Percentiles rank a stretch among this genome's conserved stretches.
Evolutionary conservation across 352 stramenopile genomes (phyloP).

Genomic region (Phytophthora hibernalis): DNA sequence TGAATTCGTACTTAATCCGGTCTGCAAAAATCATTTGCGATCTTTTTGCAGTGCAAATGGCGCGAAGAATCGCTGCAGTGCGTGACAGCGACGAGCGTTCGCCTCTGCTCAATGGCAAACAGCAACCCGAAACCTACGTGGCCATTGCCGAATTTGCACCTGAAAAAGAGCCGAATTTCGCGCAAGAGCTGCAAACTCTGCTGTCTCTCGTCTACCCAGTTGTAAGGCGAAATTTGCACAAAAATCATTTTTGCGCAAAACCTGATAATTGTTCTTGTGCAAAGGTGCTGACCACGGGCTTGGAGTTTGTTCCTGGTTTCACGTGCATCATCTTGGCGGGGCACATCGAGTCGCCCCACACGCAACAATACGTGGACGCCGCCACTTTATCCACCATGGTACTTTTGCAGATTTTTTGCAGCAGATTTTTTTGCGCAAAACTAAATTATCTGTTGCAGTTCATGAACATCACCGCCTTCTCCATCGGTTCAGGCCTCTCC

Average conservation of each 20-base stretch:
- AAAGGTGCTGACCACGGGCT: conserved; percentile 49
- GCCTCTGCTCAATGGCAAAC: conserved; percentile 23
- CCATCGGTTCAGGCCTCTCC: conserved; percentile 61
- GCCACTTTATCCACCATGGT: conserved; percentile 78
- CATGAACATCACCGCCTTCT: conserved; percentile 67
- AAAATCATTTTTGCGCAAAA: neutral
- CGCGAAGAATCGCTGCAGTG: conserved; percentile 9
- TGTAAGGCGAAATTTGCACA: conserved; percentile 5
- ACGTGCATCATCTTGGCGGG: conserved; percentile 72
- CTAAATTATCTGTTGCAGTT: conserved; percentile 37
- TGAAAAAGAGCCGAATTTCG: conserved; percentile 26
- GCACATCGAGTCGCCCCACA: conserved; percentile 59
- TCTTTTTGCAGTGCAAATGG: conserved; percentile 14
- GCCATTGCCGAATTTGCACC: conserved; percentile 1
- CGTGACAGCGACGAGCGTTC: conserved; percentile 13
- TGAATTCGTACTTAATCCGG: conserved; percentile 15
- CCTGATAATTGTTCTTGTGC: neutral
- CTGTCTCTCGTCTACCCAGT: conserved; percentile 58
- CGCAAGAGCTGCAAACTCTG: conserved; percentile 49
- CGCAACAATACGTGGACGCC: conserved; percentile 72
- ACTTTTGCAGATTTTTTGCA: conserved; percentile 6
- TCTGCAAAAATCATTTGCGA: conserved; percentile 14
- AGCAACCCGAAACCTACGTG: conserved; percentile 25
- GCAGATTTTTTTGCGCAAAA: neutral
- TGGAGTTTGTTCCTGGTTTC: conserved; percentile 60